Base-by-base conservation (phyloP, 2,329 filamentous ascomycete species). In the Fusarium transvaalense region DNA sequence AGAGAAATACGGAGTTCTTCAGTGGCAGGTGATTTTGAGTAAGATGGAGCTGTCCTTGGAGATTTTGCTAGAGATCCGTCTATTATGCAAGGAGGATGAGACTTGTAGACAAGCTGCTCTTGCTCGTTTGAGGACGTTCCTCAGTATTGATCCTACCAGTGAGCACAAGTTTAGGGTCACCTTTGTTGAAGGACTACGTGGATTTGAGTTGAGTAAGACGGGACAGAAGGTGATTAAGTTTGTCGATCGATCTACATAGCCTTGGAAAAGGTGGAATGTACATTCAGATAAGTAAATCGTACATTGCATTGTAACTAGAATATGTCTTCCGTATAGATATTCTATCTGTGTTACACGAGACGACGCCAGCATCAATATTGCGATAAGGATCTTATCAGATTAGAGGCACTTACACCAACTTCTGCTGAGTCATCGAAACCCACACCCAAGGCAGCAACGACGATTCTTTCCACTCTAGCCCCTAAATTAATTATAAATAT, bases 21-120 rank as follows among this genome's bases (percentile, higher is more conserved):
- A 84, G 38, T 84, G 81, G 80, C 82, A 84, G 59, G 67, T 82
- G 2, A 76, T 83, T 4, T 43, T 82, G 6, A 66, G 74, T 14
- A 74, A 69, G 53, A 53, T 77, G 39, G 68, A 75, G 15, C 70
- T 65, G 2, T 71, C 73, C 0, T 19, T 67, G 51, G 76, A 78
- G 10, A 52, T 64, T 2, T 67, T 46, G 0, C 57, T 73, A 0
- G 68, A 81, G 64, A 35, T 74, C 10, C 56, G 76, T 9, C 27
- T 81, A 56, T 55, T 81, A 15, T 43, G 71, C 41, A 56, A 72
- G 3, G 32, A 42, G 1, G 15, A 23, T 3, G 35, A 55, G 0
- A 31, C 57, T 12, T 66, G 61, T 0, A 72, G 73, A 47, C 5
- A 67, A 8, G 31, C 71, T 51, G 3, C 75, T 2, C 3, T 71